These are phyloP conservation scores for Aspergillus funiculosus DNA, from an alignment of 495 filamentous ascomycete species.

Conservation along the genomic window DNA sequence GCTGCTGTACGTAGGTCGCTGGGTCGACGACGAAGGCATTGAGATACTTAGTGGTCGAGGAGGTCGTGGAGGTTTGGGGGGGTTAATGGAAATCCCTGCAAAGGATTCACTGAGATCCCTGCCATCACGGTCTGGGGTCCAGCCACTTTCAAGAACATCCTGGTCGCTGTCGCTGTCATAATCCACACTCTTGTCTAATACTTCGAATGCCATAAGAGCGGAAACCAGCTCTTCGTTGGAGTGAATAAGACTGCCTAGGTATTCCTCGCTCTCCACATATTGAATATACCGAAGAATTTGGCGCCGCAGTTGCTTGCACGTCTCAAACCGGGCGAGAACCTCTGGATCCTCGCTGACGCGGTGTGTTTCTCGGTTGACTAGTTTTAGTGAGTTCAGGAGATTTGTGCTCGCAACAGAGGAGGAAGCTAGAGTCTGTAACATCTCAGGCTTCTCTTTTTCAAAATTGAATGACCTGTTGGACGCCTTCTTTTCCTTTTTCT, in stretches of 20 bases:
- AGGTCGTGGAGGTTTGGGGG: slow-evolving; percentile 40
- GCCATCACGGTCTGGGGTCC: slow-evolving; percentile 31
- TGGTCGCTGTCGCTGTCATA: slow-evolving; percentile 92
- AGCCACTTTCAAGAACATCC: slow-evolving; percentile 34
- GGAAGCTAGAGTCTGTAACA: slow-evolving; percentile 77
- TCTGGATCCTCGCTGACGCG: slow-evolving; percentile 79
- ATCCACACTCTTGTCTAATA: slow-evolving; percentile 90
- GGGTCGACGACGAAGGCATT: slow-evolving; percentile 24
- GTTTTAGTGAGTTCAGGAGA: slow-evolving; percentile 79
- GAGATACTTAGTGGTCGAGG: slow-evolving; percentile 29
- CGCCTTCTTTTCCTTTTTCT: slow-evolving; percentile 41
- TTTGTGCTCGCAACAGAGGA: slow-evolving; percentile 86
- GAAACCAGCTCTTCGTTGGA: slow-evolving; percentile 81
- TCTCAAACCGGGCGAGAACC: slow-evolving; percentile 72
- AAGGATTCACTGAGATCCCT: slow-evolving; percentile 30
- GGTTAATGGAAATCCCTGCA: slow-evolving; percentile 37
- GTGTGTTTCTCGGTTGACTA: slow-evolving; percentile 84
- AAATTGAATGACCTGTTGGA: slow-evolving; percentile 61
- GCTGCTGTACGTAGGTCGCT: slow-evolving; percentile 23
- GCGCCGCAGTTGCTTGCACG: slow-evolving; percentile 75
- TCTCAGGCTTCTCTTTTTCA: slow-evolving; percentile 77
- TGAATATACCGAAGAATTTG: slow-evolving; percentile 87
- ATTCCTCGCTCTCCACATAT: slow-evolving; percentile 74
- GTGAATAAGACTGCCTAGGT: slow-evolving; percentile 71
- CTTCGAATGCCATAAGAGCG: slow-evolving; percentile 92